These are phyloP conservation scores for Termitomyces titanicus DNA, from an alignment of 768 basidiomycete genomes.

Conservation along the genomic window DNA sequence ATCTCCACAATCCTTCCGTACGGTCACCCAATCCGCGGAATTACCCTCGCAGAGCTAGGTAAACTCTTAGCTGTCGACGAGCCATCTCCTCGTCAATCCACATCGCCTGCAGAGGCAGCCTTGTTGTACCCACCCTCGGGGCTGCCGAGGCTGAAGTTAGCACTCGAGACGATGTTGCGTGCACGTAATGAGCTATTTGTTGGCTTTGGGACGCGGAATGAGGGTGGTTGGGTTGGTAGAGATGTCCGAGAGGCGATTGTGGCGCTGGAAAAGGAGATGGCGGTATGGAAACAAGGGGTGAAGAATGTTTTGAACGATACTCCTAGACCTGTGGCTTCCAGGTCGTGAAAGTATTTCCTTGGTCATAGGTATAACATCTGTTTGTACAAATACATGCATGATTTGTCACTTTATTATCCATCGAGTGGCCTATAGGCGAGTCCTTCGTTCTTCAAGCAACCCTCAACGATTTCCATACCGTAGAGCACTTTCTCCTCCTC, in stretches of 20 bases:
- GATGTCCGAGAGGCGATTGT: constrained; percentile 59
- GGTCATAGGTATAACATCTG: not conserved
- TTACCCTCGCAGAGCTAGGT: constrained; percentile 76
- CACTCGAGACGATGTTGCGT: constrained; percentile 57
- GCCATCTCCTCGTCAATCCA: constrained; percentile 36
- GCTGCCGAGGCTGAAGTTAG: constrained; percentile 55
- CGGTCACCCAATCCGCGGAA: constrained; percentile 76
- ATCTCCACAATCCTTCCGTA: constrained; percentile 46
- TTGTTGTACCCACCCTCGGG: constrained; percentile 64
- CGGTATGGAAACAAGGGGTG: constrained; percentile 63
- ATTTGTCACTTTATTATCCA: not conserved
- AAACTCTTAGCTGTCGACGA: constrained; percentile 82
- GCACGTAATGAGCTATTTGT: constrained; percentile 60
- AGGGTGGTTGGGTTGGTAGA: constrained; percentile 68
- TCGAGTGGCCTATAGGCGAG: constrained; percentile 19
- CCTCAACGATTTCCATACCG: constrained; percentile 53
- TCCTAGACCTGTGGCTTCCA: constrained; percentile 5
- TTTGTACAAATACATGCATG: not conserved
- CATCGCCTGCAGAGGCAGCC: constrained; percentile 13
- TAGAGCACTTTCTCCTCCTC: constrained; percentile 64
- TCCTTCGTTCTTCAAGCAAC: constrained; percentile 24
- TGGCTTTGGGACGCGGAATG: constrained; percentile 69
- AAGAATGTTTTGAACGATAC: constrained; percentile 51
- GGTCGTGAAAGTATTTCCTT: not conserved
- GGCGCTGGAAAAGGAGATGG: constrained; percentile 68